These are phyloP conservation scores for Tuber microsphaerosporum DNA, from an alignment of 495 filamentous ascomycete genomes.

Conservation along the genomic window DNA sequence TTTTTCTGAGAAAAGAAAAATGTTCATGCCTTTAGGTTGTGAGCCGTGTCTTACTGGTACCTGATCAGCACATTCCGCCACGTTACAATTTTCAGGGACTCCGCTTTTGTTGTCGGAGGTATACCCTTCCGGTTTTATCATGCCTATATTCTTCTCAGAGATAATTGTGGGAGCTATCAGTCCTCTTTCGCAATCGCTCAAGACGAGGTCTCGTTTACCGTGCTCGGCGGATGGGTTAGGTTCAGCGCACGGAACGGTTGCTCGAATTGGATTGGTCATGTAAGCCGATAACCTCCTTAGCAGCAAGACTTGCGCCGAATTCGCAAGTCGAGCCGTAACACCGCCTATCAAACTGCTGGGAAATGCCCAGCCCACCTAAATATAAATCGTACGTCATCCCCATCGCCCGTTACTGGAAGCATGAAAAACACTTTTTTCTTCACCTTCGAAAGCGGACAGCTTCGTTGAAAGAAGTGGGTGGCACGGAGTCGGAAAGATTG, in stretches of 20 bases:
- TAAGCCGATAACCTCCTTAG: background rate
- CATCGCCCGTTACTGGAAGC: background rate
- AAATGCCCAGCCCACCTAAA: background rate
- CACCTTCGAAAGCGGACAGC: background rate
- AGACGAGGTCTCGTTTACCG: background rate
- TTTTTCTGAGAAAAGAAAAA: background rate
- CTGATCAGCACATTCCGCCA: background rate
- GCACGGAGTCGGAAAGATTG: background rate
- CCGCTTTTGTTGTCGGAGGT: background rate
- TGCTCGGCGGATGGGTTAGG: background rate
- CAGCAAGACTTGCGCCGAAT: background rate
- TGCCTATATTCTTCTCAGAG: background rate
- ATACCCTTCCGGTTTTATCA: background rate
- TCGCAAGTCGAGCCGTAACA: background rate
- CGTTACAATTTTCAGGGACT: background rate
- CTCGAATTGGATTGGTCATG: background rate
- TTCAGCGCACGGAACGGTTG: background rate
- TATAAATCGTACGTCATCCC: background rate
- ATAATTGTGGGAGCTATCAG: background rate
- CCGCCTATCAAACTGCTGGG: background rate
- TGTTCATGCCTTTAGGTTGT: background rate
- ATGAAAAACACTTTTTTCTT: background rate
- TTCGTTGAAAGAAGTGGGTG: background rate
- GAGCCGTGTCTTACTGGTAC: background rate
- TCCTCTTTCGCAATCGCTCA: background rate